These are phyloP conservation scores for Podila horticola DNA, from an alignment of 192 early-diverging fungal genomes.

Conservation along the genomic window DNA sequence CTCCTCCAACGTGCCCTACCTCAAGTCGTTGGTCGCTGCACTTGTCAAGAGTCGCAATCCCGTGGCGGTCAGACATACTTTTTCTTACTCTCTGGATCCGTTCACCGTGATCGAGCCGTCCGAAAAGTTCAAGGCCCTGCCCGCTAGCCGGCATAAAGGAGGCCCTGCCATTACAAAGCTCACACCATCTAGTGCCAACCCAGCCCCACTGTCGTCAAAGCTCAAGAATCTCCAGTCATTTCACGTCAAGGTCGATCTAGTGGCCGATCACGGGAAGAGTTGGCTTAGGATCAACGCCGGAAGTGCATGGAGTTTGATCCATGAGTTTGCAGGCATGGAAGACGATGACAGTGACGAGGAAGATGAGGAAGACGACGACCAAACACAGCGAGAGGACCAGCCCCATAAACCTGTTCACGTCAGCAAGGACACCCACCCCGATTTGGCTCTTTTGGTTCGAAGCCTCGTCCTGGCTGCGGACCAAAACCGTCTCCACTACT, in stretches of 20 bases:
- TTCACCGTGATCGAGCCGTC: constrained; percentile 33
- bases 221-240: constrained; percentile 21
- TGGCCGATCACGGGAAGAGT: constrained; percentile 56
- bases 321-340: constrained; percentile 60
- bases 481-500: constrained; percentile 40
- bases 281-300: constrained; percentile 64
- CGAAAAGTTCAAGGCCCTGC: constrained; percentile 29
- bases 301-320: constrained; percentile 56
- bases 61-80: constrained; percentile 27
- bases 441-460: constrained; percentile 30
- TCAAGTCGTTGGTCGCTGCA: constrained; percentile 34
- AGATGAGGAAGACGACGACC: background rate
- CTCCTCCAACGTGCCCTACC: constrained; percentile 37
- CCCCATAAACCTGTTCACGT: constrained; percentile 22
- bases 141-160: background rate
- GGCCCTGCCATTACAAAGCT: constrained; percentile 9
- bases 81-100: constrained; percentile 31
- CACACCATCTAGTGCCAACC: background rate
- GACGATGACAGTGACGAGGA: constrained; percentile 45
- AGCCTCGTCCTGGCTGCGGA: constrained; percentile 45
- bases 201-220: constrained; percentile 14
- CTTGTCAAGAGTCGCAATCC: constrained; percentile 35
- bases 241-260: constrained; percentile 58
- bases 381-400: background rate
- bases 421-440: constrained; percentile 43